These are phyloP conservation scores for Miscanthus sacchariflorus DNA, from an alignment of 202 grass and related monocot genomes.

Conservation along the genomic window DNA sequence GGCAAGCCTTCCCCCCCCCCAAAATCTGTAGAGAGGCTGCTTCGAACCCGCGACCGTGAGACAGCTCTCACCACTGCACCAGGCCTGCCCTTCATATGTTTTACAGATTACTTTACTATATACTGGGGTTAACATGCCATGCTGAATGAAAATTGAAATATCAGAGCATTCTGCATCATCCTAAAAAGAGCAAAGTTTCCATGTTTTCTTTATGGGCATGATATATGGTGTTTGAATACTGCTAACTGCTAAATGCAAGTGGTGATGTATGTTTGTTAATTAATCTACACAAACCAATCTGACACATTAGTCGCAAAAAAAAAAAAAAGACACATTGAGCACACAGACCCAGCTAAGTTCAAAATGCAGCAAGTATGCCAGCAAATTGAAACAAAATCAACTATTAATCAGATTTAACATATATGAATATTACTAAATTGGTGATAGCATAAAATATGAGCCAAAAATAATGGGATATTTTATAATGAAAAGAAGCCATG, in stretches of 20 bases:
- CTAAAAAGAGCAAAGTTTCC: background rate
- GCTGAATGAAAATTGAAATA: background rate
- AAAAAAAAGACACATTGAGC: no score
- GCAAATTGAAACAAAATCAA: slow-evolving; percentile 22
- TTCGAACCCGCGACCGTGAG: no score
- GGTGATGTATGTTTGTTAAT: background rate
- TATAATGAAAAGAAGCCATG: background rate
- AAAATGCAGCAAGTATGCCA: background rate
- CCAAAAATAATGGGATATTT: background rate
- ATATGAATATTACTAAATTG: slow-evolving; percentile 30
- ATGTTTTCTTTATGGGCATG: background rate
- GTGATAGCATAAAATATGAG: background rate
- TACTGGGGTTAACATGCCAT: background rate
- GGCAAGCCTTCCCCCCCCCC: no score
- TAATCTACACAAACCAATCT: slow-evolving; percentile 21
- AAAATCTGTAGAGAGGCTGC: no score
- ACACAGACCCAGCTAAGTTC: background rate
- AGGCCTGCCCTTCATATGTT: no score
- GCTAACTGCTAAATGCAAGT: background rate
- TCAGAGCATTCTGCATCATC: background rate
- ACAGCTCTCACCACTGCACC: no score
- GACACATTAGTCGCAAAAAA: no score
- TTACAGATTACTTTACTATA: background rate
- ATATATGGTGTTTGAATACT: background rate
- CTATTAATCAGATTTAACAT: background rate